Percentiles rank a stretch among this genome's conserved stretches.
phyloP scores from a whole-genome alignment of 306 rosid genomes.

The Hippophae rhamnoides region DNA sequence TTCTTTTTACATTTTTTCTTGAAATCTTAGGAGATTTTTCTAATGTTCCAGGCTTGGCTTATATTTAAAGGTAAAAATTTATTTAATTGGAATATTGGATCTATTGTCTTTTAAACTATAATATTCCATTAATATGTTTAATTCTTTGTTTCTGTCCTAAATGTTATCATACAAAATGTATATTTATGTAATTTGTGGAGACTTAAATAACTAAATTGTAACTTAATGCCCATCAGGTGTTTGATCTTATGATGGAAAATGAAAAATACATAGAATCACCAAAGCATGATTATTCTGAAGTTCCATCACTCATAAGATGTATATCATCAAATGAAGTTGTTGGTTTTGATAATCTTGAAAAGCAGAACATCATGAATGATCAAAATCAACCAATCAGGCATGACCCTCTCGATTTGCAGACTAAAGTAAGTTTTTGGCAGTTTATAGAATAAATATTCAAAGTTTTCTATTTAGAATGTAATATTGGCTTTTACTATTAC shows the following conservation, averaged over 20 bases:
- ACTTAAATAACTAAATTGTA: too few species aligned
- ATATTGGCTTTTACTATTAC: neutral
- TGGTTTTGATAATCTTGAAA: slow-evolving; percentile 39
- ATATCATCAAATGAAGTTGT: slow-evolving; percentile 40
- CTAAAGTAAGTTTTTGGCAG: slow-evolving; percentile 29
- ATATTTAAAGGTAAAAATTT: too few species aligned
- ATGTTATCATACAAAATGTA: too few species aligned
- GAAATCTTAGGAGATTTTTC: too few species aligned
- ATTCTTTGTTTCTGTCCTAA: too few species aligned
- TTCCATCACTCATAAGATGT: slow-evolving; percentile 47
- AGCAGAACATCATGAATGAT: neutral
- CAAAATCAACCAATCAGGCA: slow-evolving; percentile 17
- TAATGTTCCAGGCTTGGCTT: too few species aligned
- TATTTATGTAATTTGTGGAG: too few species aligned
- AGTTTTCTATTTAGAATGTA: neutral
- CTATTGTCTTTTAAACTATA: too few species aligned
- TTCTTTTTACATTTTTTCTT: too few species aligned
- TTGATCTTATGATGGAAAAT: slow-evolving; percentile 25
- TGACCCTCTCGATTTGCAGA: slow-evolving; percentile 18
- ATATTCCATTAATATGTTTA: too few species aligned
- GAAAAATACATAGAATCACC: slow-evolving; percentile 11
- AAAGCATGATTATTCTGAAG: slow-evolving; percentile 22
- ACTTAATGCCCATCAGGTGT: too few species aligned
- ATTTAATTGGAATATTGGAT: too few species aligned
- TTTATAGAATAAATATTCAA: neutral